These are phyloP conservation scores for Chrysoporthe cubensis DNA, from an alignment of 2,329 filamentous ascomycete genomes.

Conservation along the genomic window DNA sequence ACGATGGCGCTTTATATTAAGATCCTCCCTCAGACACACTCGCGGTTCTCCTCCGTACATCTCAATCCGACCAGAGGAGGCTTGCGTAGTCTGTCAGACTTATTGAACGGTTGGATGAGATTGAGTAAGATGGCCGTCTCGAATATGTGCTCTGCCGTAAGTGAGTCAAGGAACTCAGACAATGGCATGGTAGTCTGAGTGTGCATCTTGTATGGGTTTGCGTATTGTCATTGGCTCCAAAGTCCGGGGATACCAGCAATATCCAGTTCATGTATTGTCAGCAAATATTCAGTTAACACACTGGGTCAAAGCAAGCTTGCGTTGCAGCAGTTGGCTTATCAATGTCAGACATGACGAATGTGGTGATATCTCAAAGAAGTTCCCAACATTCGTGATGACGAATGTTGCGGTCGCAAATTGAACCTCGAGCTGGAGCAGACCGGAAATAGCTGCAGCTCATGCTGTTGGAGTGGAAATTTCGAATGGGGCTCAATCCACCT, in stretches of 20 bases:
- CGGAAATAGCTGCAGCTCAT: conserved; percentile 8
- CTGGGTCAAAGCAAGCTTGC: neutral
- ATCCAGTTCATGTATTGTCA: neutral
- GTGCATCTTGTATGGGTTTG: neutral
- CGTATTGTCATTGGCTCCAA: neutral
- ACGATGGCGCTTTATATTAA: neutral
- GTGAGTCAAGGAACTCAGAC: neutral
- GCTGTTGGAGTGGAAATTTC: neutral
- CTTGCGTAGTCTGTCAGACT: neutral
- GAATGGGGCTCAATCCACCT: neutral
- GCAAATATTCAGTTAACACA: neutral
- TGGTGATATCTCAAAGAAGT: neutral
- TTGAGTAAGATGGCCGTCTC: conserved; percentile 1
- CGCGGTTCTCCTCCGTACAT: neutral
- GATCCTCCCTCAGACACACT: neutral
- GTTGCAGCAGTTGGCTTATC: neutral
- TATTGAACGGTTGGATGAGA: neutral
- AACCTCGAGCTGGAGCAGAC: neutral
- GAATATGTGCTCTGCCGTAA: neutral
- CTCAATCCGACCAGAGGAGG: neutral
- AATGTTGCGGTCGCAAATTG: neutral
- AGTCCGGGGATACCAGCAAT: neutral
- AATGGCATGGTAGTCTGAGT: neutral
- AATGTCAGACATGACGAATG: neutral
- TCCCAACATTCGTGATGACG: neutral